phyloP scores from a whole-genome alignment of 495 filamentous ascomycete genomes.

The Staphylotrichum tortipilum region DNA sequence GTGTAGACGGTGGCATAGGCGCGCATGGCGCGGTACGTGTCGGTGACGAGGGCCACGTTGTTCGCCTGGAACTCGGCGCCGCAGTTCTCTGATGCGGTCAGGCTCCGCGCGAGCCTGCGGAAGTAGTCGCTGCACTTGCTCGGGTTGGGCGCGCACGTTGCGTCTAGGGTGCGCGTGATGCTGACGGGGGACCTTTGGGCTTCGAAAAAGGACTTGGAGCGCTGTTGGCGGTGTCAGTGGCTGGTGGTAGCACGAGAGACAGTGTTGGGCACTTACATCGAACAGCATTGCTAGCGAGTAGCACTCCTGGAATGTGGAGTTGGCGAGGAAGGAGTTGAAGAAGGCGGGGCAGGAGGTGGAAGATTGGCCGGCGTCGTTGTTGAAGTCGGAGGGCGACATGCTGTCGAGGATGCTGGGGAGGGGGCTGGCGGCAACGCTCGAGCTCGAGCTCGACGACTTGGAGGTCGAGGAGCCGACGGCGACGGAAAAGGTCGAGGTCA shows the following conservation, averaged over 20 bases:
- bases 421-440: slow-evolving; percentile 27
- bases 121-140: slow-evolving; percentile 52
- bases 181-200: slow-evolving; percentile 52
- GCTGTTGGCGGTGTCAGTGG: slow-evolving; percentile 35
- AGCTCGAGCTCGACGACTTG: slow-evolving; percentile 19
- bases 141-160: slow-evolving; percentile 57
- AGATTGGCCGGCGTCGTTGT: slow-evolving; percentile 24
- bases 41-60: slow-evolving; percentile 64
- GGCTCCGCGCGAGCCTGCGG: slow-evolving; percentile 46
- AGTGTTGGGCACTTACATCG: slow-evolving; percentile 36
- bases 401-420: slow-evolving; percentile 68
- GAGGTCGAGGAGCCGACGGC: slow-evolving; percentile 23
- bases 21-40: slow-evolving; percentile 55
- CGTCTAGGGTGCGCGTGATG: slow-evolving; percentile 63
- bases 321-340: slow-evolving; percentile 56
- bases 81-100: slow-evolving; percentile 55
- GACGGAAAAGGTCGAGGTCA: slow-evolving; percentile 29
- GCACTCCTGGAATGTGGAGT: slow-evolving; percentile 57
- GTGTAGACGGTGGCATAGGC: slow-evolving; percentile 69
- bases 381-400: slow-evolving; percentile 56
- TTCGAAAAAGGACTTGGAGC: slow-evolving; percentile 63
- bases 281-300: slow-evolving; percentile 68
- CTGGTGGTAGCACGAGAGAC: background rate
- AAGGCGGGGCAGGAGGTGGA: slow-evolving; percentile 53
- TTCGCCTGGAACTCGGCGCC: slow-evolving; percentile 54